These are phyloP conservation scores for Xylariaceae sp. DNA, from an alignment of 2,329 filamentous ascomycete species.

Conservation along the genomic window DNA sequence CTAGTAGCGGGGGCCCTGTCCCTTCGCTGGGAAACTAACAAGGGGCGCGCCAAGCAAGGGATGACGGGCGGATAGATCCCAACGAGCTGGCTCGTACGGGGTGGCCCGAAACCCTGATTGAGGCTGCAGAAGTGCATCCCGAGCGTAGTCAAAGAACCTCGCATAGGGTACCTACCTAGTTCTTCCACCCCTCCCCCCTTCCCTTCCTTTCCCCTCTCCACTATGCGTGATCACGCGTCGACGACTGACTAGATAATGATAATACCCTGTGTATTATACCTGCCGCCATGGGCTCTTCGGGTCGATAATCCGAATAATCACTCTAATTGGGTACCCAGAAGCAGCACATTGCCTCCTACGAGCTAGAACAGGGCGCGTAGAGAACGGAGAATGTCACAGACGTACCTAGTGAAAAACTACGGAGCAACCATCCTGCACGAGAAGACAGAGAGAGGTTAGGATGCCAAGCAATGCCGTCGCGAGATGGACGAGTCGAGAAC, in stretches of 20 bases:
- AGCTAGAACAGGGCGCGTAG: not conserved
- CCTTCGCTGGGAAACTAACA: constrained; percentile 18
- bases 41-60: constrained; percentile 30
- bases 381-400: not conserved
- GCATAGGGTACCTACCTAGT: constrained; percentile 1
- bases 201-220: not conserved
- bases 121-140: constrained; percentile 23
- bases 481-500: not conserved
- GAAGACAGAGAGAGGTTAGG: not conserved
- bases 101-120: constrained; percentile 33
- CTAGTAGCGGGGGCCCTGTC: constrained; percentile 15
- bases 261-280: not conserved
- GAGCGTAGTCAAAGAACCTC: constrained; percentile 14
- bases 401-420: not conserved
- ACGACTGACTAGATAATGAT: not conserved
- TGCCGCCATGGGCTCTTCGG: constrained; percentile 4
- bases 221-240: not conserved
- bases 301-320: constrained; percentile 4
- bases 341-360: not conserved
- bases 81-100: constrained; percentile 32
- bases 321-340: not conserved
- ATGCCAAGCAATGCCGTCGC: not conserved
- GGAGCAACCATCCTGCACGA: too few species aligned
- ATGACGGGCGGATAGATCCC: constrained; percentile 31
- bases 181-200: too few species aligned